Base-by-base conservation (phyloP, 2,329 filamentous ascomycete species). In the Knoxdaviesia proteae region DNA sequence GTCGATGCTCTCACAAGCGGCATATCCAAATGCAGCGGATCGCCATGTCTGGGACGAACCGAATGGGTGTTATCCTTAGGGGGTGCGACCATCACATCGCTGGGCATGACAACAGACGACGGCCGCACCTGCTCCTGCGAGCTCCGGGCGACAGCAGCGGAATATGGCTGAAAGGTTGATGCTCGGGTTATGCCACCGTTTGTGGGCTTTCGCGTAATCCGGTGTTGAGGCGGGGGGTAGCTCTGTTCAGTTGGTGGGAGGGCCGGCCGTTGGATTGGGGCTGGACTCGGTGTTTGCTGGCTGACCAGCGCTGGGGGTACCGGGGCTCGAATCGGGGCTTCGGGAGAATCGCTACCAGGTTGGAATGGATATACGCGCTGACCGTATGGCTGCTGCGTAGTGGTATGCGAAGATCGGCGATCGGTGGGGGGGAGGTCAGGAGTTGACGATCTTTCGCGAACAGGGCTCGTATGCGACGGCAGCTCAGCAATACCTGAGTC, bases 401-500 rank as follows among this genome's bases (percentile, higher is more conserved):
- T 20, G 20, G 20, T 20, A 20, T 20, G 20, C 20, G 20, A 20
- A 20, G 20, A 20, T 20, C 20, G 20, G 20, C 20, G 20, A 20
- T 20, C 20, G 20, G 36, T 6, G 35, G 38, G 34, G n/a, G 10
- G 31, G 6, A 32, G 35, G 29, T 42, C 36, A 34, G 32, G 39
- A 38, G 38, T n/a, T 45, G 37, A 6, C 32, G 20, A 39, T 20
- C 20, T 20, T 20, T 20, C 20, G 20, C 20, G 20, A 20, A 20
- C 20, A 31, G 56, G 51, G 34, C 53, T 54, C 7, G 51, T 51
- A 32, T 58, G 49, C 47, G 56, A 52, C 3, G 61, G 57, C 31
- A 67, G 46, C 52, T 71, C 61, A 30, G 60, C 56, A 39, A 57
- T 48, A 6, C 50, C 52, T 37, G 46, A 32, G 43, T 42, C 7